Base-by-base conservation (phyloP, 768 basidiomycete genomes). In the Leccinum incarnatum region DNA sequence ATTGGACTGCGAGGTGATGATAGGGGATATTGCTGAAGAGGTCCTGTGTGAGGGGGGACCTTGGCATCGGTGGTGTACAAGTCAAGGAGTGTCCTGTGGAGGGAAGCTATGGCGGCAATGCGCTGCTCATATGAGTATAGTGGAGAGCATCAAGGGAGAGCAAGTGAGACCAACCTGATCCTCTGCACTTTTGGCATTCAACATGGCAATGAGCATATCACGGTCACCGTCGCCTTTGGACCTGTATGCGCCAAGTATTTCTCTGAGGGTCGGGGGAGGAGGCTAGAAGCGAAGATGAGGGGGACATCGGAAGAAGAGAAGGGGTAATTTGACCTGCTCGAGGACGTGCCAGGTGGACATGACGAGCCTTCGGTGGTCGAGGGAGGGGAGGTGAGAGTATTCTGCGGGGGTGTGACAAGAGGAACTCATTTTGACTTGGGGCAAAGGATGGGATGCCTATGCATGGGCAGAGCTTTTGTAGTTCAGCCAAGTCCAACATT, bases 111-210 rank as follows among this genome's bases (percentile, higher is more conserved):
- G 45, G 90, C 83, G 15, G 91, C 87, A 50, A 90, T 75, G 53
- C 91, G 86, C 89, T 92, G 65, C 48, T 29, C 14, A 32, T 7
- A 30, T 71, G 37, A 70, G 61, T 25, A 56, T 21, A 42, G 25
- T 5, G 40, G 10, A 11, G 29, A 30, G 45, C 53, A 60, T 37
- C 52, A 56, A 54, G 48, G 56, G 53, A 57, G 53, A 53, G 34
- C 60, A 32, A 17, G 48, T 15, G 46, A 27, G 27, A 67, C 83
- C 45, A 63, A 92, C 93, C 83, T 96, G 90, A 70, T 97, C 95
- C 72, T 97, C 95, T 12, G 95, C 88, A 49, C 86, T 83, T 78
- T 97, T 97, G 68, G 94, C 93, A 60, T 89, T 93, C 52, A 97
- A 79, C 82, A 97, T 90, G 64, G 92, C 84, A 36, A 96, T 80